Evolutionary conservation across 2,329 filamentous ascomycete genomes (phyloP).

Genomic region (Emmonsiellopsis sp.): DNA sequence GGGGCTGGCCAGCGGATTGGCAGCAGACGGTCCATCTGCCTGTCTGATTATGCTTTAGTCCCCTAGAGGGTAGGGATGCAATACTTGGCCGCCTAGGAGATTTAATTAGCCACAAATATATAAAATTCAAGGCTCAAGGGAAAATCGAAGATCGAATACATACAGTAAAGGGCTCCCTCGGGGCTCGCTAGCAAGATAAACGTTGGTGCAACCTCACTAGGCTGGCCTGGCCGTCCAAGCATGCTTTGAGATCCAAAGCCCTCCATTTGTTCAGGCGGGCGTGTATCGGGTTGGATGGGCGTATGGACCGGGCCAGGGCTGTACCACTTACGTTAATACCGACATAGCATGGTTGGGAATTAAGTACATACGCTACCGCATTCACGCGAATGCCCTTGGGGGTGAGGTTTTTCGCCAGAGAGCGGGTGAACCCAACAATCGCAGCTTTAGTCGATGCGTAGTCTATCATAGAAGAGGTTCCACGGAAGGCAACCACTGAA

Average conservation of each 20-base stretch:
- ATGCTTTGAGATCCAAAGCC: constrained; percentile 19
- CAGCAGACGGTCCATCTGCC: not conserved
- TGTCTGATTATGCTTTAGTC: constrained; percentile 15
- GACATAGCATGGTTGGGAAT: not conserved
- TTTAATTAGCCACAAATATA: constrained; percentile 1
- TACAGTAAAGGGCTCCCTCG: constrained; percentile 27
- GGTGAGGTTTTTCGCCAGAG: constrained; percentile 44
- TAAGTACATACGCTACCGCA: constrained; percentile 27
- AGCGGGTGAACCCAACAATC: constrained; percentile 46
- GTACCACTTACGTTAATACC: not conserved
- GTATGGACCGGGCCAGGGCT: constrained; percentile 27
- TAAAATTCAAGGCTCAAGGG: not conserved
- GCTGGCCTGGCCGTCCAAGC: constrained; percentile 27
- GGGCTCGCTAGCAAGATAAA: constrained; percentile 30
- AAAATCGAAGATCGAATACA: constrained; percentile 7
- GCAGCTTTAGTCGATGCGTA: constrained; percentile 51
- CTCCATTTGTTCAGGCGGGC: constrained; percentile 26
- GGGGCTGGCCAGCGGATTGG: no score
- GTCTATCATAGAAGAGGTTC: constrained; percentile 43
- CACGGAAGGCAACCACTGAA: constrained; percentile 46
- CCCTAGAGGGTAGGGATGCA: constrained; percentile 26
- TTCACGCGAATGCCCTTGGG: constrained; percentile 50
- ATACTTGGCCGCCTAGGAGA: constrained; percentile 23
- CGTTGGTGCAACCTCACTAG: constrained; percentile 30
- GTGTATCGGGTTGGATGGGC: constrained; percentile 26